phyloP scores from a whole-genome alignment of 352 stramenopile genomes.

The Phytophthora pini region DNA sequence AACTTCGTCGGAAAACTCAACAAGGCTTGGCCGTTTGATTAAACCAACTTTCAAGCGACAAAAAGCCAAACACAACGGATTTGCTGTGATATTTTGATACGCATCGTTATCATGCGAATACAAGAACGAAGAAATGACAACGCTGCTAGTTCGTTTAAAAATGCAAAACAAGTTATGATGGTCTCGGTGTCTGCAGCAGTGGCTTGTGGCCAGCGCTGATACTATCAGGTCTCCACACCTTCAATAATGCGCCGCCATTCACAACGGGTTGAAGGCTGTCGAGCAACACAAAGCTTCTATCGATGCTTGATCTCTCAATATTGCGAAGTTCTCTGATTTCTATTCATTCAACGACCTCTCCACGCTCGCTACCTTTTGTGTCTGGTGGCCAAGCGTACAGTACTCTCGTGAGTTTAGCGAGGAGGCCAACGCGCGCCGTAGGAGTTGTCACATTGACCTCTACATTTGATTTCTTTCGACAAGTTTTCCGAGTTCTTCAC shows the following conservation, averaged over 20 bases:
- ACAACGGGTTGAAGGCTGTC: conserved; percentile 10
- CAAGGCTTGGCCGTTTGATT: conserved; percentile 6
- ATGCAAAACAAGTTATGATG: background rate
- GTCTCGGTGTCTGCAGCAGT: conserved; percentile 22
- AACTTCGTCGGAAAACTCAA: conserved; percentile 3
- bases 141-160: no score
- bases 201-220: conserved; percentile 9
- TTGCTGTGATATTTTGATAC: background rate
- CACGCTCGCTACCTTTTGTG: conserved; percentile 20
- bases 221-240: conserved; percentile 9
- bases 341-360: conserved; percentile 30
- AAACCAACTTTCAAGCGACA: no score
- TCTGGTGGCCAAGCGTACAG: conserved; percentile 13
- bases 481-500: conserved; percentile 26
- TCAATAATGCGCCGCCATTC: conserved; percentile 18
- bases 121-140: no score
- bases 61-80: no score
- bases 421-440: conserved; percentile 20
- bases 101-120: background rate
- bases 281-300: background rate
- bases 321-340: conserved; percentile 23
- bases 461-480: conserved; percentile 29
- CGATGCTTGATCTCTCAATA: conserved; percentile 16
- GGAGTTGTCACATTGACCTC: conserved; percentile 24
- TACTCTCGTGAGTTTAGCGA: conserved; percentile 12